A percentile compares a stretch with the other conserved stretches of the same genome.
phyloP scores from a whole-genome alignment of 768 basidiomycete genomes.

The Scleroderma citrinum region DNA sequence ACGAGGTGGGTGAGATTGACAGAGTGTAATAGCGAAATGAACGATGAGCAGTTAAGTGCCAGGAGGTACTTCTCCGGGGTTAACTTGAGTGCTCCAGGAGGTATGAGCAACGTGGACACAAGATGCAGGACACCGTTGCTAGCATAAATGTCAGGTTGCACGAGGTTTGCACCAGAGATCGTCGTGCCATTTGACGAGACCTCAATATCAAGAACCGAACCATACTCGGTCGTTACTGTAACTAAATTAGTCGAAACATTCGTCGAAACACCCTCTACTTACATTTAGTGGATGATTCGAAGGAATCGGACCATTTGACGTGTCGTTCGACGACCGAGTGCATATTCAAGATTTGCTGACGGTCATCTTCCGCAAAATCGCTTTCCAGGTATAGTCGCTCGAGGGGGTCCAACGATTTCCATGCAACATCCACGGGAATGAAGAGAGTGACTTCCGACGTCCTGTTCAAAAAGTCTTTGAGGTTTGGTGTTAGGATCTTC shows the following conservation, averaged over 20 bases:
- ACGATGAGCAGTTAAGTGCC: slow-evolving; percentile 84
- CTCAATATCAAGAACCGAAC: slow-evolving; percentile 56
- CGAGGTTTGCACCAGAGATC: slow-evolving; percentile 53
- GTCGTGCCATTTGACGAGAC: slow-evolving; percentile 48
- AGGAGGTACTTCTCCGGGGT: slow-evolving; percentile 96
- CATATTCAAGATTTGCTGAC: slow-evolving; percentile 71
- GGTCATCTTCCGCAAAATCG: slow-evolving; percentile 76
- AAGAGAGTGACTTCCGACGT: slow-evolving; percentile 82
- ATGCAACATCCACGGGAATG: slow-evolving; percentile 81
- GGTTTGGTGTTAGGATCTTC: slow-evolving; percentile 60
- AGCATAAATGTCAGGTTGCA: slow-evolving; percentile 83
- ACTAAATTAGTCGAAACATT: slow-evolving; percentile 10
- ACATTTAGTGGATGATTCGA: slow-evolving; percentile 49
- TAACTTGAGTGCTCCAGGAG: slow-evolving; percentile 64
- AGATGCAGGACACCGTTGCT: slow-evolving; percentile 94
- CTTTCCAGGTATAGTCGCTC: slow-evolving; percentile 89
- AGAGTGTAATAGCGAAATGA: slow-evolving; percentile 84
- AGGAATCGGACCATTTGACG: slow-evolving; percentile 66
- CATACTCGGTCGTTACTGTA: slow-evolving; percentile 66
- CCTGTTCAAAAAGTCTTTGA: slow-evolving; percentile 51
- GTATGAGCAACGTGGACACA: slow-evolving; percentile 76
- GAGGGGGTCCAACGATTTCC: slow-evolving; percentile 66
- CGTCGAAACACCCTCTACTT: slow-evolving; percentile 21
- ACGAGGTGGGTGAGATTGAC: slow-evolving; percentile 67
- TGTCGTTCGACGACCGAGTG: slow-evolving; percentile 55